Percentiles rank a stretch among this genome's conserved stretches.
Conservation (phyloP, 805 yeast genomes). For the Lachancea sp. region DNA sequence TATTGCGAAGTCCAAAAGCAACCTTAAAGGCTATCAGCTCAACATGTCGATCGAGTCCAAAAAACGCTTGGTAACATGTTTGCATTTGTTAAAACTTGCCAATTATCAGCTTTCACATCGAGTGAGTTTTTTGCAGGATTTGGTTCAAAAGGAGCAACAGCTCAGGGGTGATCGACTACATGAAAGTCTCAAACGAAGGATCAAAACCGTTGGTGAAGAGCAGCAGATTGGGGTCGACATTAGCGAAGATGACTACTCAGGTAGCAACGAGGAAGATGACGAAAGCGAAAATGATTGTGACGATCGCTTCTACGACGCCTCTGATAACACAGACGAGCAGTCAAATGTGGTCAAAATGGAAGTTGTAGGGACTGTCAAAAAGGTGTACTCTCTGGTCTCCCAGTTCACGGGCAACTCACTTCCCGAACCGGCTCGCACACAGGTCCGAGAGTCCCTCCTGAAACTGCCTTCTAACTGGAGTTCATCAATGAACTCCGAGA, state of each 20-base stretch:
- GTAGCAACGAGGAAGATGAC: conserved; percentile 5
- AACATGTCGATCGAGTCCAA: conserved; percentile 62
- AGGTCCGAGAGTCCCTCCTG: conserved; percentile 72
- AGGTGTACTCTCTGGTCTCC: conserved; percentile 78
- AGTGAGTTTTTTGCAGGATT: conserved; percentile 55
- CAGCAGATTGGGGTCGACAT: background rate
- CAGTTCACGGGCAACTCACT: conserved; percentile 67
- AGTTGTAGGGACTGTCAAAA: conserved; percentile 81
- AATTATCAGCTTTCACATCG: conserved; percentile 67
- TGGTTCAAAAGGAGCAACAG: conserved; percentile 43
- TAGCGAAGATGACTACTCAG: background rate
- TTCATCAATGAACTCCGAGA: conserved; percentile 28
- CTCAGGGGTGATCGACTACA: conserved; percentile 14
- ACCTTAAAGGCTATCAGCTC: conserved; percentile 32
- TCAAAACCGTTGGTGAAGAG: background rate
- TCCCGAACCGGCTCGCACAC: conserved; percentile 72
- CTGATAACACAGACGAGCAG: conserved; percentile 24
- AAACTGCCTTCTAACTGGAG: conserved; percentile 74
- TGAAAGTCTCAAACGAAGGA: background rate
- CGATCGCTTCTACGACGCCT: conserved; percentile 33
- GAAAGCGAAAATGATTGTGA: conserved; percentile 20
- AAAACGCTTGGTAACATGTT: conserved; percentile 67
- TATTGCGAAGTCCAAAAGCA: conserved; percentile 28
- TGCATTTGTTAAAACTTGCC: conserved; percentile 74
- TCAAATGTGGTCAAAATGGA: conserved; percentile 60